Percentiles rank a stretch among this genome's conserved stretches.
Conservation (phyloP, 495 filamentous ascomycete genomes). For the Podospora australis region DNA sequence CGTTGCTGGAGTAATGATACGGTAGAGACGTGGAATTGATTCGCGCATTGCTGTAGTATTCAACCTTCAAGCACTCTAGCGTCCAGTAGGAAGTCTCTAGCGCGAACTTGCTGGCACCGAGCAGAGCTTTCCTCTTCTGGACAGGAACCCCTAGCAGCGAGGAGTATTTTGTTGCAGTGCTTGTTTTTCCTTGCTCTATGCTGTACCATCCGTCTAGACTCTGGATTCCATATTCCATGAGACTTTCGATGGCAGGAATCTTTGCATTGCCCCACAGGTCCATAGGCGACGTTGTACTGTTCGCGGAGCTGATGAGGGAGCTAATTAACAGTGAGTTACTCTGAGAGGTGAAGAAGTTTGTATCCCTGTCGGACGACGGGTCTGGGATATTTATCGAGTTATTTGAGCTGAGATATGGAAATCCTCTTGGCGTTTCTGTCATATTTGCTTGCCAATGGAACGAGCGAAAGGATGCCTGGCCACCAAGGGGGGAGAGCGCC, state of each 20-base stretch:
- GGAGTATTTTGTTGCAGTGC: neutral
- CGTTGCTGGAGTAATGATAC: too few relatives aligned
- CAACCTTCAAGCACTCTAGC: neutral
- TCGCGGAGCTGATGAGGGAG: neutral
- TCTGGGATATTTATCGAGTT: neutral
- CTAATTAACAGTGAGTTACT: neutral
- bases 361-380: neutral
- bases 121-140: neutral
- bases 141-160: constrained; percentile 5
- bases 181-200: neutral
- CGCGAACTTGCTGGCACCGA: neutral
- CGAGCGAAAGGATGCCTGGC: constrained; percentile 1
- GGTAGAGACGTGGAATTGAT: too few relatives aligned
- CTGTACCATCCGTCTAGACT: constrained; percentile 2
- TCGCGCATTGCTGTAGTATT: neutral
- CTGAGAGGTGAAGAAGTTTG: neutral
- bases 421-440: neutral
- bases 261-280: constrained; percentile 8
- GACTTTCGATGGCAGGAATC: constrained; percentile 2
- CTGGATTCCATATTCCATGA: neutral
- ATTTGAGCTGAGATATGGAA: constrained; percentile 5
- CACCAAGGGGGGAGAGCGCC: constrained; percentile 4
- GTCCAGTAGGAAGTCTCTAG: constrained; percentile 6
- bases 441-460: constrained; percentile 1
- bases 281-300: constrained; percentile 1